Conservation (phyloP, 768 basidiomycete genomes). For the Hygrophoropsis aurantiaca region DNA sequence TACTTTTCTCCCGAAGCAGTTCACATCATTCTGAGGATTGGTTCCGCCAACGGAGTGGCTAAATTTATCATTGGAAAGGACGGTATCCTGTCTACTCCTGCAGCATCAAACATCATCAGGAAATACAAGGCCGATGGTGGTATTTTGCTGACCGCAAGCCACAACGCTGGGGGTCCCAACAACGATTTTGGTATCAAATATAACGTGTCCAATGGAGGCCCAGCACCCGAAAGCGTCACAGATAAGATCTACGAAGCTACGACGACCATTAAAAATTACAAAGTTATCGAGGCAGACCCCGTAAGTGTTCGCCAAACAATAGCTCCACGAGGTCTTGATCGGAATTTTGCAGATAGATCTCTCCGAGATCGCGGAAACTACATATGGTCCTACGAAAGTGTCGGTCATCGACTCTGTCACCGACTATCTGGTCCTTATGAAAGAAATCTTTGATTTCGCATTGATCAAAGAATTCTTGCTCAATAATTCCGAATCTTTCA, state of each 20-base stretch:
- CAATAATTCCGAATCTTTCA: slow-evolving; percentile 65
- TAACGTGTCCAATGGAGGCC: slow-evolving; percentile 96
- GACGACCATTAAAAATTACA: slow-evolving; percentile 84
- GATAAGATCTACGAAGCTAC: slow-evolving; percentile 92
- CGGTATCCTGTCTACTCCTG: slow-evolving; percentile 93
- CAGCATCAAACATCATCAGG: slow-evolving; percentile 93
- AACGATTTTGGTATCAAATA: slow-evolving; percentile 99
- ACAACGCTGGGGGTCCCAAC: slow-evolving; percentile 98
- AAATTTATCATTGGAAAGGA: slow-evolving; percentile 93
- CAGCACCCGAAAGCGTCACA: slow-evolving; percentile 96
- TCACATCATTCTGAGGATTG: slow-evolving; percentile 91
- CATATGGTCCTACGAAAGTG: slow-evolving; percentile 81
- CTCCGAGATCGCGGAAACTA: slow-evolving; percentile 73
- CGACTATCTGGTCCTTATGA: slow-evolving; percentile 82
- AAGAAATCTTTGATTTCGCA: slow-evolving; percentile 91
- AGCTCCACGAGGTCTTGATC: slow-evolving; percentile 2
- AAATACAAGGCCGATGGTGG: slow-evolving; percentile 96
- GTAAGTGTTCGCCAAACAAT: slow-evolving; percentile 44
- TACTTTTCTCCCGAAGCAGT: slow-evolving; percentile 85
- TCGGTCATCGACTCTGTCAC: slow-evolving; percentile 92
- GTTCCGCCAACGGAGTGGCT: slow-evolving; percentile 88
- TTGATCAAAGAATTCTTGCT: slow-evolving; percentile 88
- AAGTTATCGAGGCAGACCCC: slow-evolving; percentile 72
- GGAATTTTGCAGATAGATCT: slow-evolving; percentile 65
- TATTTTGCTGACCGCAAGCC: slow-evolving; percentile 93